Evolutionary conservation across 2,329 filamentous ascomycete species (phyloP), one percentile per base, ranked within the genome.

Genomic region (Zymoseptoria passerinii): DNA sequence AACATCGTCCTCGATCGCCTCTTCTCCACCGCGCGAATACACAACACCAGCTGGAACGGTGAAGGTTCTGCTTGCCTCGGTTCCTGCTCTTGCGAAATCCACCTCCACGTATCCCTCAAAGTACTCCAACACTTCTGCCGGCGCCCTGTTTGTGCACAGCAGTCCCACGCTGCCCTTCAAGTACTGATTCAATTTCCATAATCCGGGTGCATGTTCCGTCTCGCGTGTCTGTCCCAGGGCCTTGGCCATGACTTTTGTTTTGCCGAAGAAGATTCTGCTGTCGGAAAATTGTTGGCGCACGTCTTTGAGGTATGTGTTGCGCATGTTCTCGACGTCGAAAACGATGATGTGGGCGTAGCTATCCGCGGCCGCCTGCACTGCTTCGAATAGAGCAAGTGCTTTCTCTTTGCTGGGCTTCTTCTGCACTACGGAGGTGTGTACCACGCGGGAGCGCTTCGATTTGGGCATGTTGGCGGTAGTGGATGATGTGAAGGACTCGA

Each of bases 211-310:
- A 75, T 89, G 83, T 76, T 92, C 90, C 69, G 90, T 88, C 48
- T 70, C 68, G 66, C 85, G 81, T 56, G 81, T 86, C 64, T 83
- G 83, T 71, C 94, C 94, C 27, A 99, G 87, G 58, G 94, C 92
- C 77, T 94, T 92, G 68, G 89, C 86, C 91, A 97, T 97, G 75
- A 99, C 92, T 78, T 97, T 97, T 60, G 92, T 97, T 80, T 97
- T 99, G 78, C 92, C 94, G 77, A 96, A 97, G 84, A 97, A 97
- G 73, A 99, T 80, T 68, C 92, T 84, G 79, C 88, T 88, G 78
- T 96, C 91, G 54, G 81, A 81, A 67, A 96, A 86, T 69, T 96
- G 88, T 65, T 85, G 83, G 67, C 92, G 86, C 67, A 97, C 89
- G 70, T 90, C 85, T 79, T 96, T 96, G 70, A 97, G 79, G 76